Evolutionary conservation across 2,329 filamentous ascomycete species (phyloP).

Genomic region (Colletotrichum sp.): DNA sequence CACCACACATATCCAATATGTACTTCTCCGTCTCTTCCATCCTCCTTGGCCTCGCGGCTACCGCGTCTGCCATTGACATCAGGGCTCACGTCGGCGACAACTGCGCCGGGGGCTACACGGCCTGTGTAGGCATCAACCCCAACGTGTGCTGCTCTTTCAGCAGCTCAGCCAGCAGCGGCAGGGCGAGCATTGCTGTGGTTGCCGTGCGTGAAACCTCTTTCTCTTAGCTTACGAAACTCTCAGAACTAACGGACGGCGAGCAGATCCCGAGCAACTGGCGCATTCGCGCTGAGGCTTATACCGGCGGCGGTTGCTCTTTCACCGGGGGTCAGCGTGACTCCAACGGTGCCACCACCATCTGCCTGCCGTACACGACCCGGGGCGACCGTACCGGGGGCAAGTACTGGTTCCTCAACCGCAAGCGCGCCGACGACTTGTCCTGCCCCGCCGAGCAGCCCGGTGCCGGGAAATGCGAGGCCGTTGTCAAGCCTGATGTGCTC

Average conservation of each 20-base stretch:
- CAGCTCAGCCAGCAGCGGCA: background rate
- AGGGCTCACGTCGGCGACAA: background rate
- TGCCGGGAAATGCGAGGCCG: conserved; percentile 2
- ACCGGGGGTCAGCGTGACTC: background rate
- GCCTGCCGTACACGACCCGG: background rate
- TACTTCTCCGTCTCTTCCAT: background rate
- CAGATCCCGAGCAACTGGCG: conserved; percentile 12
- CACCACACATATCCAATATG: background rate
- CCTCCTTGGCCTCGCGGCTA: background rate
- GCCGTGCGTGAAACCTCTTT: background rate
- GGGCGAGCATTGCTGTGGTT: background rate
- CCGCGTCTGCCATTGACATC: conserved; percentile 2
- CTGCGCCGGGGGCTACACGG: background rate
- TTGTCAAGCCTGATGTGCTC: background rate
- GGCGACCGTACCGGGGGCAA: conserved; percentile 4
- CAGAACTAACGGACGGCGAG: background rate
- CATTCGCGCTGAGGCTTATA: background rate
- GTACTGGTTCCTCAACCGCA: conserved; percentile 7
- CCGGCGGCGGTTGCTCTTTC: background rate
- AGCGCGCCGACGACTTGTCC: background rate
- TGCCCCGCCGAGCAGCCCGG: conserved; percentile 8
- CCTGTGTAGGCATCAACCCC: conserved; percentile 5
- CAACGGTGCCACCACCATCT: background rate
- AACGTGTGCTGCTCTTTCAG: conserved; percentile 8
- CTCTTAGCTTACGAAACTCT: background rate